Base-by-base conservation (phyloP, 768 basidiomycete genomes). In the Cystofilobasidium capitatum region DNA sequence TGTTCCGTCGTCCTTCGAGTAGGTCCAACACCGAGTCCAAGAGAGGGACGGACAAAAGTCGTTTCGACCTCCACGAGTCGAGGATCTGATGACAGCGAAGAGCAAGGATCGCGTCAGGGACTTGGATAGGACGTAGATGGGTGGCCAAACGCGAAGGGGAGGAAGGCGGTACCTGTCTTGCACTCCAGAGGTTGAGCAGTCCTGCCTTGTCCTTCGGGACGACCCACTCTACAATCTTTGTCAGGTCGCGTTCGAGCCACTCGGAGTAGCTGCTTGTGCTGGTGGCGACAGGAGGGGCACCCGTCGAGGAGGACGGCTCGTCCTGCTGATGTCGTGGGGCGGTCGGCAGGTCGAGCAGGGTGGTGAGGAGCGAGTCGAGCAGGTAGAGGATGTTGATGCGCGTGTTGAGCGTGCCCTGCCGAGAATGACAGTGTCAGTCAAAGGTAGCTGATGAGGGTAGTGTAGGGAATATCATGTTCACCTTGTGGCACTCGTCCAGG, bases 331-430 rank as follows among this genome's bases (percentile, higher is more conserved):
- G n/a, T n/a, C n/a, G n/a, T n/a, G n/a, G 62, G 62, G 10, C 45
- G 40, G 33, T 35, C 51, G 70, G 67, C 37, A 70, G 20, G 9
- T 73, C 60, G 3, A 73, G 63, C 9, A 72, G 73, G 20, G 73
- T 72, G 45, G 77, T 76, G 45, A 73, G 69, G 16, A 96, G 81
- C 0, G 88, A 85, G 76, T 94, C 91, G 49, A 97, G 83, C 74
- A 93, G 86, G 76, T 94, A 91, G 0, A 96, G 80, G 69, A 94
- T 86, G 76, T 96, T 96, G 72, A 97, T 93, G n/a, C 90, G 65
- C 36, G 87, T 84, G 76, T 96, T 93, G 24, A 94, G 84, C 0
- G 88, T 85, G 59, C 88, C 90, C 88, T 89, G 62, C 12, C 31
- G 9, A 42, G n/a, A n/a, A 47, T 5, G 26, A 20, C 40, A 29